Conservation (phyloP, 2,329 filamentous ascomycete genomes). For the Fusarium pininemorale region DNA sequence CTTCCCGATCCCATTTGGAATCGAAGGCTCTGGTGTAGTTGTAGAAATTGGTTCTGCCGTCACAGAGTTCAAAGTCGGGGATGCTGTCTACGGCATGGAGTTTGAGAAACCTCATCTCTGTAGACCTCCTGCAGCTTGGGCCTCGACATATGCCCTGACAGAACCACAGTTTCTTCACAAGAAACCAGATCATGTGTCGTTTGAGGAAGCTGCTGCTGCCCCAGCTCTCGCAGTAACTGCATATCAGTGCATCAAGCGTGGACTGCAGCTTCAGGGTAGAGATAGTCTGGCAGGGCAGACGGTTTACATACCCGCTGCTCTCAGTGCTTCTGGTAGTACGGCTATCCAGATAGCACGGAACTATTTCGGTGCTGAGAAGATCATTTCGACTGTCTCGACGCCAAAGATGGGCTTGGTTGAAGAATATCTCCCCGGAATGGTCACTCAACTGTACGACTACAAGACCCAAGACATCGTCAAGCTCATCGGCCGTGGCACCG, state of each 20-base stretch:
- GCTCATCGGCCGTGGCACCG: slow-evolving; percentile 51
- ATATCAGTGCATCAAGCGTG: slow-evolving; percentile 54
- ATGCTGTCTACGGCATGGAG: slow-evolving; percentile 52
- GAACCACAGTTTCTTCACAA: slow-evolving; percentile 47
- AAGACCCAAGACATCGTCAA: slow-evolving; percentile 50
- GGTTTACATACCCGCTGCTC: slow-evolving; percentile 60
- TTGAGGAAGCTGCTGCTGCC: slow-evolving; percentile 51
- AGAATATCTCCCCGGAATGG: slow-evolving; percentile 52
- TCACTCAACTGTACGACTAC: slow-evolving; percentile 64
- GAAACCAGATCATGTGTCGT: slow-evolving; percentile 46
- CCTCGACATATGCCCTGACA: slow-evolving; percentile 53
- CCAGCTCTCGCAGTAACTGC: slow-evolving; percentile 53
- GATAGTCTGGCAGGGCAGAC: slow-evolving; percentile 58
- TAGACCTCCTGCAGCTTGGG: slow-evolving; percentile 44
- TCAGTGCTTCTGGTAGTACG: slow-evolving; percentile 58
- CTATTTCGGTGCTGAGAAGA: slow-evolving; percentile 55
- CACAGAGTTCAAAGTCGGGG: slow-evolving; percentile 44
- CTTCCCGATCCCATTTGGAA: slow-evolving; percentile 40
- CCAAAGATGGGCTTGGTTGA: slow-evolving; percentile 58
- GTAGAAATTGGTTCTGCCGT: slow-evolving; percentile 42
- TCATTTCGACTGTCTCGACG: slow-evolving; percentile 64
- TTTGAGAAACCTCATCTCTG: slow-evolving; percentile 51
- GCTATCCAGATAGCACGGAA: slow-evolving; percentile 61
- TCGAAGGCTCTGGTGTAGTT: slow-evolving; percentile 49
- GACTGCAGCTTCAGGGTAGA: slow-evolving; percentile 48